phyloP scores from a whole-genome alignment of 164 flowering plant genomes.

The Stephania japonica region DNA sequence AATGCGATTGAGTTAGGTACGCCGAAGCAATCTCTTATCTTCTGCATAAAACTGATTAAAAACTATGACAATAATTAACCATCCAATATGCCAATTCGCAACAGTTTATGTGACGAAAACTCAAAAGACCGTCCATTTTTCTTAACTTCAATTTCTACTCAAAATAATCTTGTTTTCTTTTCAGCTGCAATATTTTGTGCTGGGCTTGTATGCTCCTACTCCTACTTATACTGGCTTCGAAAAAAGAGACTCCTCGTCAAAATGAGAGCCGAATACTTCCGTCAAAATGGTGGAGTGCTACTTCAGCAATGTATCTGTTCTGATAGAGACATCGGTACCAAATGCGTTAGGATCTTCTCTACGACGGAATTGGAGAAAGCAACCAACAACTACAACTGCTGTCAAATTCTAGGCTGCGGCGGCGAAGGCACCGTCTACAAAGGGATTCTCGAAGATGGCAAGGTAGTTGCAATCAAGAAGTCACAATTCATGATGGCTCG shows the following conservation, averaged over 20 bases:
- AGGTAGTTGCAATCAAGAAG: conserved; percentile 1
- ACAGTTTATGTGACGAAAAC: too few relatives aligned
- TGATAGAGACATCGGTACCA: neutral
- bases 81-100: too few relatives aligned
- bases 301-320: neutral
- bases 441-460: neutral
- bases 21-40: neutral
- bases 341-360: neutral
- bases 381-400: neutral
- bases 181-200: neutral
- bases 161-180: neutral
- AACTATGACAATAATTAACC: too few relatives aligned
- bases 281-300: neutral
- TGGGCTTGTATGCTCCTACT: neutral
- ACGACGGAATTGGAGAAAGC: conserved; percentile 2
- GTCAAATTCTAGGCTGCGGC: neutral
- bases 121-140: too few relatives aligned
- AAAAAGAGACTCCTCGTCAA: neutral
- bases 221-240: neutral
- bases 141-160: too few relatives aligned
- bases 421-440: neutral
- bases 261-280: neutral
- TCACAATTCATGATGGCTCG: neutral
- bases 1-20: neutral
- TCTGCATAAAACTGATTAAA: too few relatives aligned